Evolutionary conservation across 1,139 yeast species (phyloP).

Genomic region (Petasospora rhodanensis): DNA sequence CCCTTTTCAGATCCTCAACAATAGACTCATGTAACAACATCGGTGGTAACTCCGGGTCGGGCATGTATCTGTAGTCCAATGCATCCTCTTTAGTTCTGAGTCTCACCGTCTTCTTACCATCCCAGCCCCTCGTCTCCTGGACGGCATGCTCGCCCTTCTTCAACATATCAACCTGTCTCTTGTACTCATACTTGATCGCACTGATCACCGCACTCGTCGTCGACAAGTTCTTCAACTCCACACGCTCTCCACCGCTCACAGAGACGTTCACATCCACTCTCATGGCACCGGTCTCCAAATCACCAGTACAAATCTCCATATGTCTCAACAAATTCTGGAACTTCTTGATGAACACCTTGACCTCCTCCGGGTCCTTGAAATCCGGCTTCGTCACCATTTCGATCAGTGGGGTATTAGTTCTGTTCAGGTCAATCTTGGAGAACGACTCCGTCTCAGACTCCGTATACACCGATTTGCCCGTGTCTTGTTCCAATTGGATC

Average conservation of each 20-base stretch:
- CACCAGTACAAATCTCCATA: constrained; percentile 78
- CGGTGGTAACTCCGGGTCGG: constrained; percentile 82
- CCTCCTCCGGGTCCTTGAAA: constrained; percentile 61
- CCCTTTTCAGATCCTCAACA: constrained; percentile 32
- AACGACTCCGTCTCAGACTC: constrained; percentile 28
- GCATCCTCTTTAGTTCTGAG: constrained; percentile 76
- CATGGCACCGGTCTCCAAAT: constrained; percentile 90
- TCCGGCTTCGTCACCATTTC: constrained; percentile 94
- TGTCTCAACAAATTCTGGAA: constrained; percentile 69
- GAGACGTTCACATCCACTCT: constrained; percentile 92
- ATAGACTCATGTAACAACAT: constrained; percentile 44
- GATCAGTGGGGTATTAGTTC: constrained; percentile 81
- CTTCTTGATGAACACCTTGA: constrained; percentile 74
- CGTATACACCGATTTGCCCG: constrained; percentile 74
- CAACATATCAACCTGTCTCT: constrained; percentile 53
- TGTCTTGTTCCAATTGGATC: constrained; percentile 89
- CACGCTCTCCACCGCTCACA: constrained; percentile 64
- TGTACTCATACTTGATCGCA: constrained; percentile 74
- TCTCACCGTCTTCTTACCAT: constrained; percentile 61
- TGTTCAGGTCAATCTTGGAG: constrained; percentile 68
- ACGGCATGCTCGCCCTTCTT: constrained; percentile 33
- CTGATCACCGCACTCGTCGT: constrained; percentile 75
- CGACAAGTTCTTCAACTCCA: constrained; percentile 85
- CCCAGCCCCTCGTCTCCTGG: constrained; percentile 92
- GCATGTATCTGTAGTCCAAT: constrained; percentile 87